Percentiles rank a stretch among this genome's conserved stretches.
Evolutionary conservation across 768 basidiomycete genomes (phyloP).

Genomic region (Hysterangium stoloniferum): DNA sequence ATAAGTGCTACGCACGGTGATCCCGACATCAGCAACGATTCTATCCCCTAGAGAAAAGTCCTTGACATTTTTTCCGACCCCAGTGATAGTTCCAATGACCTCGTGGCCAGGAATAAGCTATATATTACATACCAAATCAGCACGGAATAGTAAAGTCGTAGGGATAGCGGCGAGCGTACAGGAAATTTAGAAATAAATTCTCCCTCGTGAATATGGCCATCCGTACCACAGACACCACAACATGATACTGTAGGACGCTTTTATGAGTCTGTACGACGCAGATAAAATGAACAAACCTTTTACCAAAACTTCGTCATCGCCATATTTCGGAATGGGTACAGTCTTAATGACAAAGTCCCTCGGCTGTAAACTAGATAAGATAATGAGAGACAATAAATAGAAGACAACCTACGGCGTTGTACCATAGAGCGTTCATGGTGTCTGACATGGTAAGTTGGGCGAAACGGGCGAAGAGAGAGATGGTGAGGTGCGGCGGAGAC

Average conservation of each 20-base stretch:
- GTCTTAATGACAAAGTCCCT: slow-evolving; percentile 57
- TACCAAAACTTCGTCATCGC: slow-evolving; percentile 65
- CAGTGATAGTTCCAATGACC: slow-evolving; percentile 63
- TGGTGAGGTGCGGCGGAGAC: too few relatives aligned
- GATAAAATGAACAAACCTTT: slow-evolving; percentile 41
- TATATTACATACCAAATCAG: slow-evolving; percentile 11
- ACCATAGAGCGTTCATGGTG: slow-evolving; percentile 71
- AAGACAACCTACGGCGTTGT: slow-evolving; percentile 42
- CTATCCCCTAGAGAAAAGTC: slow-evolving; percentile 74
- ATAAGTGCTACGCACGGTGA: slow-evolving; percentile 41
- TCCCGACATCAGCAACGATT: slow-evolving; percentile 74
- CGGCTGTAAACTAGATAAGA: slow-evolving; percentile 35
- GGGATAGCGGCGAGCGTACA: slow-evolving; percentile 29
- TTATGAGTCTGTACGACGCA: slow-evolving; percentile 3
- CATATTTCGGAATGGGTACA: slow-evolving; percentile 58
- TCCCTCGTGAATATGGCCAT: slow-evolving; percentile 61
- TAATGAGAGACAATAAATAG: background rate
- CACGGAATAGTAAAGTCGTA: background rate
- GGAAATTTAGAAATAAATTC: slow-evolving; percentile 69
- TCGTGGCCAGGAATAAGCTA: slow-evolving; percentile 72
- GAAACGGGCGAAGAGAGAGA: background rate
- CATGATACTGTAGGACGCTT: slow-evolving; percentile 28
- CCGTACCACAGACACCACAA: slow-evolving; percentile 54
- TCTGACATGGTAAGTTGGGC: slow-evolving; percentile 1
- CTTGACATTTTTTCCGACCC: slow-evolving; percentile 72